phyloP scores from a whole-genome alignment of 2,329 filamentous ascomycete genomes.

The Alternaria sp. region DNA sequence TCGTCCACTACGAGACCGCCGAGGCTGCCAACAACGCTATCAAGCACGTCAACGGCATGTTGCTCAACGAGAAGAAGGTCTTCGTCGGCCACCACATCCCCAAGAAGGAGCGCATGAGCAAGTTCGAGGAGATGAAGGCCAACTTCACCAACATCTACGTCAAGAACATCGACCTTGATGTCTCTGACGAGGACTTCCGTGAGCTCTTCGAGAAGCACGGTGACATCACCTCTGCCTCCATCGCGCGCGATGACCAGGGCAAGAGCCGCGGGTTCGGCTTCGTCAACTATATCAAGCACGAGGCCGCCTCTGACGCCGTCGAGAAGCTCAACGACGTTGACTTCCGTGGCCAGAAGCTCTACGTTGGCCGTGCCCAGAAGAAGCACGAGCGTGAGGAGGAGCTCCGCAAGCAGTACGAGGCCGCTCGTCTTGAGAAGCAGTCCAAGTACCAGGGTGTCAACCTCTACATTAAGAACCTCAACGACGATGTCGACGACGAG shows the following conservation, averaged over 20 bases:
- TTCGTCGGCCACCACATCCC: conserved; percentile 99
- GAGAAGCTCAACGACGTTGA: conserved; percentile 92
- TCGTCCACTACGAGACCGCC: conserved; percentile 99
- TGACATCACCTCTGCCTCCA: conserved; percentile 92
- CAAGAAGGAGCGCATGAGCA: conserved; percentile 99
- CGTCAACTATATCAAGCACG: conserved; percentile 93
- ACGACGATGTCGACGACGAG: conserved; percentile 96
- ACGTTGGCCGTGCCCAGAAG: conserved; percentile 98
- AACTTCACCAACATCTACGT: conserved; percentile 99
- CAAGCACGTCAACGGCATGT: conserved; percentile 99
- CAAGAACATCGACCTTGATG: conserved; percentile 91
- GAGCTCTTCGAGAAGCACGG: conserved; percentile 90
- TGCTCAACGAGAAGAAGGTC: conserved; percentile 99
- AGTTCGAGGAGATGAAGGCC: conserved; percentile 99
- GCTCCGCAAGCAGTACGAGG: conserved; percentile 98
- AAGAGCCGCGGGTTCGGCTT: conserved; percentile 97
- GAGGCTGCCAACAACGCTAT: conserved; percentile 96
- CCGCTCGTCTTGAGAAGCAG: conserved; percentile 95
- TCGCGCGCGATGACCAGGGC: conserved; percentile 86
- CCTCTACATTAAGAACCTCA: conserved; percentile 99
- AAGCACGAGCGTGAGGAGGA: conserved; percentile 99
- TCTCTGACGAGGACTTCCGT: conserved; percentile 92
- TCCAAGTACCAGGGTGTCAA: conserved; percentile 99
- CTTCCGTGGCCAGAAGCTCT: conserved; percentile 92
- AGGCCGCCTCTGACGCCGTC: conserved; percentile 83